phyloP scores from a whole-genome alignment of 306 rosid species.

The Calophaca sinica region DNA sequence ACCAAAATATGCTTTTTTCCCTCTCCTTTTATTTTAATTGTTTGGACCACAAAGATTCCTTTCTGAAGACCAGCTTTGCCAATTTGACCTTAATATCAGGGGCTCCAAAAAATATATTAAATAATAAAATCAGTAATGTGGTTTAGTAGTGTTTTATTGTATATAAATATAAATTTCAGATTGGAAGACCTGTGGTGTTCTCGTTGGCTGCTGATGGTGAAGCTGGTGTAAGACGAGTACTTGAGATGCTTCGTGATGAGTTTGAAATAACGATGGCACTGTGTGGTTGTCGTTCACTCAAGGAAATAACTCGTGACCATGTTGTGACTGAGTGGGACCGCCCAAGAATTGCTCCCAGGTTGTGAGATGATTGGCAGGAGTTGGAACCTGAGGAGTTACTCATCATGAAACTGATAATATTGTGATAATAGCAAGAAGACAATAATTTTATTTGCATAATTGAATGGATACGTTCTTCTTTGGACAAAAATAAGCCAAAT shows the following conservation, averaged over 20 bases:
- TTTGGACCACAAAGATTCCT: no score
- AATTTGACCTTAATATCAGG: no score
- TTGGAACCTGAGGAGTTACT: not conserved
- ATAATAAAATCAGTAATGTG: no score
- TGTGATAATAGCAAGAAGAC: no score
- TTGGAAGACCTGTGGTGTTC: conserved; percentile 91
- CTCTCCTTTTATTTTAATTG: no score
- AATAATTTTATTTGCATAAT: no score
- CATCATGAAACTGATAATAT: not conserved
- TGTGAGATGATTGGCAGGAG: conserved; percentile 26
- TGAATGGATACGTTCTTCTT: no score
- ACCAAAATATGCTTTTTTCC: no score
- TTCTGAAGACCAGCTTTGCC: no score
- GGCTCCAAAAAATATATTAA: no score
- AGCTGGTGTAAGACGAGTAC: conserved; percentile 85
- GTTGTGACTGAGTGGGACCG: conserved; percentile 68
- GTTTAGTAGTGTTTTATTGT: no score
- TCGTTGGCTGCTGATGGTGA: conserved; percentile 94
- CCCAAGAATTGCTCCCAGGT: conserved; percentile 56
- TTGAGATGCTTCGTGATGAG: conserved; percentile 81
- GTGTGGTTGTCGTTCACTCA: conserved; percentile 83
- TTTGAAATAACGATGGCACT: conserved; percentile 90
- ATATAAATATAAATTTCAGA: conserved; percentile 50
- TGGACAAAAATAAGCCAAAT: no score
- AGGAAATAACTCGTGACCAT: conserved; percentile 85